A percentile compares a stretch with the other conserved stretches of the same genome.
phyloP scores from a whole-genome alignment of 305 asterid species.

The Solanum hybrid region DNA sequence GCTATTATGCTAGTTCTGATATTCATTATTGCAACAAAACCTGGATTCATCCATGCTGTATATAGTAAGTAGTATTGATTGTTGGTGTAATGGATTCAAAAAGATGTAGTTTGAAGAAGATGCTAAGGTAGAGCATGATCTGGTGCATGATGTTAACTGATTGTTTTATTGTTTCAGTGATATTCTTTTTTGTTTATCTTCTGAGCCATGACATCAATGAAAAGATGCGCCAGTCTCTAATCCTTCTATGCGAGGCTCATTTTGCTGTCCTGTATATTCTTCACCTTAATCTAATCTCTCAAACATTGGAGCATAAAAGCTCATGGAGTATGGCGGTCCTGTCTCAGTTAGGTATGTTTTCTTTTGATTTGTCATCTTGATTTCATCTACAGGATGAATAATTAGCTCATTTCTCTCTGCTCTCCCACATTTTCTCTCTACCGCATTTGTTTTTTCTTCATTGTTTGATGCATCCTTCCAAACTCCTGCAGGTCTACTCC shows the following conservation, averaged over 20 bases:
- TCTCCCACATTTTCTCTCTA: background rate
- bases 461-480: slow-evolving; percentile 14
- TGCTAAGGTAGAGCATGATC: slow-evolving; percentile 4
- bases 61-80: slow-evolving; percentile 61
- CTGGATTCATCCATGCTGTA: slow-evolving; percentile 90
- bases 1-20: slow-evolving; percentile 82
- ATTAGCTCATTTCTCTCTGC: slow-evolving; percentile 11
- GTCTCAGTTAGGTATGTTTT: slow-evolving; percentile 72
- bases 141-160: slow-evolving; percentile 24
- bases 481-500: slow-evolving; percentile 64
- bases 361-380: slow-evolving; percentile 5
- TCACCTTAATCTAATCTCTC: slow-evolving; percentile 77
- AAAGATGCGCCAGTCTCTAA: slow-evolving; percentile 77
- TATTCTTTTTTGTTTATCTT: slow-evolving; percentile 84
- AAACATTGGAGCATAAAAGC: slow-evolving; percentile 40
- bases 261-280: slow-evolving; percentile 79
- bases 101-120: background rate
- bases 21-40: slow-evolving; percentile 81
- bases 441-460: slow-evolving; percentile 7
- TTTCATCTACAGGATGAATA: slow-evolving; percentile 10
- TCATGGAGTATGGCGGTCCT: slow-evolving; percentile 60
- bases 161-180: slow-evolving; percentile 55
- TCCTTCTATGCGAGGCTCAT: slow-evolving; percentile 92
- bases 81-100: slow-evolving; percentile 5
- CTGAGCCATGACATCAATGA: slow-evolving; percentile 68